Base-by-base conservation (phyloP, 129 eudicot species). In the Pseudognaphalium luteoalbum region DNA sequence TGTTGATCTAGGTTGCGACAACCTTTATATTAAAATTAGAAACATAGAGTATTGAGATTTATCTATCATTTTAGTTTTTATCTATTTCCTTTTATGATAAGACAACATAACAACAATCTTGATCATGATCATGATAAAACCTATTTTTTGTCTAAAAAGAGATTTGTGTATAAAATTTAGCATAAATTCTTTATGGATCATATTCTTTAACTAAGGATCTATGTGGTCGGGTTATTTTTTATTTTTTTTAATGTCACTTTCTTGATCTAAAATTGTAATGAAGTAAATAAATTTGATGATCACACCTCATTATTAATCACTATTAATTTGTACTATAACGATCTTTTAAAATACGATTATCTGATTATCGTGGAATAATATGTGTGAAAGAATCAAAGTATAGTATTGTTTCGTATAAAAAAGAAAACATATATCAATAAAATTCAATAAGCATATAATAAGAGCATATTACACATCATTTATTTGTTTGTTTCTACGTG, bases 161-260 rank as follows among this genome's bases (percentile, higher is more conserved):
- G 51, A 35, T 39, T 76, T 76, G 52, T 64, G 19, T 21, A 14
- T 69, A 22, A 20, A 68, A 58, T 30, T 39, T 69, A 70, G 81
- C 52, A 78, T 78, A 58, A 69, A 44, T 78, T 58, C 71, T 60
- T 22, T 9, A 71, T 42, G 76, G 29, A 69, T 78, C 81, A 19
- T 78, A 78, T 70, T 78, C 81, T 33, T 69, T 76, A 34, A 75
- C 29, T 20, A 14, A 14, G 5, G 42, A 29, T 44, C 60, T 70
- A 47, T n/a, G 37, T 42, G 35, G 63, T 70, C 47, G 61, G 39
- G 17, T 54, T 76, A n/a, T n/a, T n/a, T n/a, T n/a, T n/a, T n/a
- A n/a, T 50, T 16, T 9, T 7, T 54, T 20, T 54, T n/a, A 33
- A 14, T 35, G 37, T 78, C 60, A 0, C 28, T 70, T 78, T 78